Conservation (phyloP, 257 asterid species). For the Ballota nigra region DNA sequence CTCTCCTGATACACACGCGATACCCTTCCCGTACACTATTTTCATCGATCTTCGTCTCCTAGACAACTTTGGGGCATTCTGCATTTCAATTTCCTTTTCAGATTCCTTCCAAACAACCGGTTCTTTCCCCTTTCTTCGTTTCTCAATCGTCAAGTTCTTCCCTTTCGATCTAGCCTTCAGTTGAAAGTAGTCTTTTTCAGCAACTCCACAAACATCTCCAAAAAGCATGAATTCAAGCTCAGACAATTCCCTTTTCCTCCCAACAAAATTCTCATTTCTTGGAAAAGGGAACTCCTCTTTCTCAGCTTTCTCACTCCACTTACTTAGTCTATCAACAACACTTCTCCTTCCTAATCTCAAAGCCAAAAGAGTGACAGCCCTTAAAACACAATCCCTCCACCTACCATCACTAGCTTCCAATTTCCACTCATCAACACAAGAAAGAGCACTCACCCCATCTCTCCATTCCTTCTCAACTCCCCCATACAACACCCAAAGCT, state of each 20-base stretch:
- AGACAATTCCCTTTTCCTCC: constrained; percentile 72
- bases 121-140: constrained; percentile 49
- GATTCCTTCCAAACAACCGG: constrained; percentile 78
- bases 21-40: constrained; percentile 76
- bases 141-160: constrained; percentile 50
- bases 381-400: constrained; percentile 90
- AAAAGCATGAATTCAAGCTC: constrained; percentile 87
- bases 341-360: constrained; percentile 88
- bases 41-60: constrained; percentile 58
- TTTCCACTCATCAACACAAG: constrained; percentile 88
- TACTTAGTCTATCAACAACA: constrained; percentile 64
- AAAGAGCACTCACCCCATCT: constrained; percentile 67
- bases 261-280: constrained; percentile 74
- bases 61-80: constrained; percentile 25
- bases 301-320: constrained; percentile 83
- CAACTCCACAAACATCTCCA: constrained; percentile 71
- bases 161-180: constrained; percentile 56
- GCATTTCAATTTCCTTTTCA: constrained; percentile 85
- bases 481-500: constrained; percentile 78
- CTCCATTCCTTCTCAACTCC: constrained; percentile 94
- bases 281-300: constrained; percentile 81
- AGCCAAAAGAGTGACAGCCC: constrained; percentile 83
- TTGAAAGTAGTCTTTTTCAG: constrained; percentile 66
- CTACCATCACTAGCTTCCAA: constrained; percentile 79
- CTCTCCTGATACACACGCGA: constrained; percentile 81